Conservation (phyloP, 805 yeast species). For the Wickerhamiella galacta region DNA sequence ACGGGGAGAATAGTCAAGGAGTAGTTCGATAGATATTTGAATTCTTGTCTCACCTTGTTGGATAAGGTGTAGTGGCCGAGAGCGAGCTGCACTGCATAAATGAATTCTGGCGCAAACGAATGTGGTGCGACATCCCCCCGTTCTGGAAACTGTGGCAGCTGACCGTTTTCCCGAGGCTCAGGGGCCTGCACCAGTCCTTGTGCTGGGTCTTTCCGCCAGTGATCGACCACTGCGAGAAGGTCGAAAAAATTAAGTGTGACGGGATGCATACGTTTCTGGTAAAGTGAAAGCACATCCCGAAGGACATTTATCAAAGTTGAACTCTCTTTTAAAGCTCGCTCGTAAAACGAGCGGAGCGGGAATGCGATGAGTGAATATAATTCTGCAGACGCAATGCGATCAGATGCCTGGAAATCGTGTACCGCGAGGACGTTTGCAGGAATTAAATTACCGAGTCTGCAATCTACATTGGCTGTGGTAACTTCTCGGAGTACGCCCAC, state of each 20-base stretch:
- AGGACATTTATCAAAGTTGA: neutral
- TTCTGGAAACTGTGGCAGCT: neutral
- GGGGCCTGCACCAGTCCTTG: no score
- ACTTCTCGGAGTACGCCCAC: conserved; percentile 2
- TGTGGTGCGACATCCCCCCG: neutral
- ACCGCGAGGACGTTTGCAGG: neutral
- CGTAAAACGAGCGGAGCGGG: conserved; percentile 1
- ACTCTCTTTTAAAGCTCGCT: neutral
- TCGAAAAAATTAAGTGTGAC: neutral
- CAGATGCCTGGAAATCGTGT: neutral
- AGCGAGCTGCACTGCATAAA: conserved; percentile 10
- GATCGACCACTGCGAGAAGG: no score
- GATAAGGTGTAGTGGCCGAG: conserved; percentile 10
- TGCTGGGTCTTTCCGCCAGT: no score
- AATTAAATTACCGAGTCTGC: neutral
- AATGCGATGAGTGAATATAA: conserved; percentile 1
- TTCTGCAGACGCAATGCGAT: neutral
- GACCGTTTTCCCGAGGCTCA: no score
- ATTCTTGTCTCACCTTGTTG: conserved; percentile 2
- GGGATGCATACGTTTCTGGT: neutral
- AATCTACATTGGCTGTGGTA: neutral
- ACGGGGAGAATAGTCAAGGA: conserved; percentile 1
- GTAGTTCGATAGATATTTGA: neutral
- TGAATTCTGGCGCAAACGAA: no score
- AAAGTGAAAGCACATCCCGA: neutral